Evolutionary conservation across 768 basidiomycete species (phyloP).

Genomic region (Tricholoma sp.): DNA sequence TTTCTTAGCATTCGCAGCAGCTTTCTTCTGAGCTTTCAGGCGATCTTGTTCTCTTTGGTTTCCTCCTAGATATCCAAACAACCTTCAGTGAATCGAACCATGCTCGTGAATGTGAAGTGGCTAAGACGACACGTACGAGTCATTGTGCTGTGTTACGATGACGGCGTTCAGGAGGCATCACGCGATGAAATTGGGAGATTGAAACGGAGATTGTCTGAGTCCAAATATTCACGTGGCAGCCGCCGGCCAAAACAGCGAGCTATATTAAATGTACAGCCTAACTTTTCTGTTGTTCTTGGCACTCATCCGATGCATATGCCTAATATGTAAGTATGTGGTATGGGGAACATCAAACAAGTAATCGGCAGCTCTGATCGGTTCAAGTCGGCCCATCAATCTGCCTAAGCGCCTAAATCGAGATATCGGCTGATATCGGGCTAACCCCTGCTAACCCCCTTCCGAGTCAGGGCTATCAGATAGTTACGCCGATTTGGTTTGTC

Average conservation of each 20-base stretch:
- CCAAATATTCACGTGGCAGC: conserved; percentile 8
- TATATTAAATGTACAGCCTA: too few relatives aligned
- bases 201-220: conserved; percentile 19
- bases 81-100: conserved; percentile 17
- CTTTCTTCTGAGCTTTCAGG: conserved; percentile 69
- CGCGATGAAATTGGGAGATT: conserved; percentile 7
- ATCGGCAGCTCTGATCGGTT: conserved; percentile 7
- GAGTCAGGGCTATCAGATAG: conserved; percentile 7
- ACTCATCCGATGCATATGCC: too few relatives aligned
- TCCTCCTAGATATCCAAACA: conserved; percentile 48
- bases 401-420: conserved; percentile 15
- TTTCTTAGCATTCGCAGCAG: conserved; percentile 48
- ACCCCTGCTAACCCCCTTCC: neutral
- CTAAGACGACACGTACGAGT: conserved; percentile 42
- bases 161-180: neutral
- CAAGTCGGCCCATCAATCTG: neutral
- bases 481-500: conserved; percentile 27
- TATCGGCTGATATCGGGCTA: conserved; percentile 8
- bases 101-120: conserved; percentile 7
- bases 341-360: neutral
- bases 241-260: neutral
- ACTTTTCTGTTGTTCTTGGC: too few relatives aligned
- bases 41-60: conserved; percentile 81
- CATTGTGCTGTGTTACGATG: conserved; percentile 27
- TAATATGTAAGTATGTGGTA: neutral